Evolutionary conservation across 2,329 filamentous ascomycete species (phyloP), one percentile per base, ranked within the genome.

Genomic region (Arachnomyces sp.): DNA sequence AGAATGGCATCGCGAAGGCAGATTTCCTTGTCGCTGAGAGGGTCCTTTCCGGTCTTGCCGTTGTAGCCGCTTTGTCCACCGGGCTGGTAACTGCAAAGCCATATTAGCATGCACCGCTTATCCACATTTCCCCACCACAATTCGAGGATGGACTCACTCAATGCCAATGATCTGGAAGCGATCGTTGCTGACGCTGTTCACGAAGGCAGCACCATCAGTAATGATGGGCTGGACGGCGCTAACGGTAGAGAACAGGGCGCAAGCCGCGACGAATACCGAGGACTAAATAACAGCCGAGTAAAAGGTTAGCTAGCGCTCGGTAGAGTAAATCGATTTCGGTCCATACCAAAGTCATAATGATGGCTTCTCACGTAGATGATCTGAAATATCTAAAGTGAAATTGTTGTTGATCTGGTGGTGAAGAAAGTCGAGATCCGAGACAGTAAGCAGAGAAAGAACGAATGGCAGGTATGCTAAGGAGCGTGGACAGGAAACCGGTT

Each of bases 1-100:
- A 82, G 63, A 15, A 74, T 73, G 13, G 78, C 78, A 66, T 82
- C 78, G 39, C 78, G 72, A 48, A 80, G 57, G 54, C 78, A 82
- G 16, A 69, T 62, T 9, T 69, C 68, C n/a, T 61, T 66, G 52
- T 81, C 68, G 53, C 68, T 77, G 44, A 82, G 61, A 25, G 77
- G 73, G 54, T 82, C 78, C 30, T 61, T 44, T 30, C 63, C 62
- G 21, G 60, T 57, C 12, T 64, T 59, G 8, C 68, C 67, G 45
- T 71, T 69, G 61, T 78, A 80, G 41, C 68, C 76, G 39, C 67
- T 70, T 42, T 76, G 70, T 46, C 78, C 78, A 51, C 78, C 78
- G 15, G 78, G 78, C 54, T 82, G 78, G 58, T 78, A 78, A 50
- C 71, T 74, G 51, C 48, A 39, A 21, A 38, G 30, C 15, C 38